Evolutionary conservation across 192 early-diverging fungal genomes (phyloP), one percentile per base, ranked within the genome.

Genomic region (Coemansia guatemalensis): DNA sequence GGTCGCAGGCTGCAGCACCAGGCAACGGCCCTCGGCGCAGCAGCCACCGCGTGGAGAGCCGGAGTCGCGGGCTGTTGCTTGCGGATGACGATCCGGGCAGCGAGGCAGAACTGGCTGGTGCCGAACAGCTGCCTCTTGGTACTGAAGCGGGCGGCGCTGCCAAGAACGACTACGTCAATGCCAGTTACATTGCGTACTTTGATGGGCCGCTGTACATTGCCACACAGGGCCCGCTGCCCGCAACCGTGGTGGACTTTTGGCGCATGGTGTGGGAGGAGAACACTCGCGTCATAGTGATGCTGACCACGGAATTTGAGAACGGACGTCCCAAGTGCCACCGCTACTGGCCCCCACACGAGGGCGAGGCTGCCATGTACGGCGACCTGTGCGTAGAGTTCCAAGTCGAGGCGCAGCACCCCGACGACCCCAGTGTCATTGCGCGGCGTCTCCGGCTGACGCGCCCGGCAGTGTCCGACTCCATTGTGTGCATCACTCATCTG

Each of bases 231-330:
- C 96, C 96, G 8, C 65, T 95, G 44, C 83, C 81, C 0, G 73
- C 78, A 11, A 96, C 94, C 0, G 73, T 87, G 23, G 60, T 74
- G 25, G 93, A 92, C 57, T 97, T 98, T 72, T 98, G 96, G 96
- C 82, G 82, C 65, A 94, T 96, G 93, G 79, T 92, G 5, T 85
- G 86, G 83, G 92, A 98, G 67, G 88, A 95, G 35, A 64, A 83
- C 29, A 68, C 82, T 3, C 64, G 75, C 2, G 87, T 98, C 7
- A 87, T 98, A 60, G 93, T 96, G 2, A 95, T 95, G 87, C 76
- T 98, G 61, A 95, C 95, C 6, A 71, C 77, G 8, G 92, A 93
- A 75, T 87, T 91, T 35, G 89, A 93, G 65, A 81, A 81, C 47
- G 83, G 89, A 5, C 75, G 85, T 29, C 61, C 78, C 8, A 97